A percentile compares a stretch with the other conserved stretches of the same genome.
Evolutionary conservation across 352 stramenopile species (phyloP).

Genomic region (Globisporangium recalcitrans): DNA sequence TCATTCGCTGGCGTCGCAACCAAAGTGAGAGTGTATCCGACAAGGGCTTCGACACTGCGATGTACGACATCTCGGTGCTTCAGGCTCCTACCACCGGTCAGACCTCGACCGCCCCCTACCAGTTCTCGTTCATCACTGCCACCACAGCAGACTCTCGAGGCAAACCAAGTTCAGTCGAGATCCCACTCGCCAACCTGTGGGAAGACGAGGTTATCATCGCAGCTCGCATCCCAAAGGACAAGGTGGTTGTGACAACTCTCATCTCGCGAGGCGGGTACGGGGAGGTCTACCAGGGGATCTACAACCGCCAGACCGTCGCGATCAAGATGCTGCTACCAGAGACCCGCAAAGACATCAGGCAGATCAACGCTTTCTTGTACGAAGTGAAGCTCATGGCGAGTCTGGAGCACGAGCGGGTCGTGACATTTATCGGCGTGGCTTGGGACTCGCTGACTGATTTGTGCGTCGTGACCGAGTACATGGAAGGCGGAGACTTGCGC

Average conservation of each 20-base stretch:
- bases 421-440: constrained; percentile 37
- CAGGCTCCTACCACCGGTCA: background rate
- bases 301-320: constrained; percentile 30
- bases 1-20: background rate
- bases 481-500: constrained; percentile 39
- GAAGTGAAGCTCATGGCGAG: constrained; percentile 41
- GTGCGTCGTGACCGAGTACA: constrained; percentile 34
- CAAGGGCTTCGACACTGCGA: background rate
- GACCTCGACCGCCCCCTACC: background rate
- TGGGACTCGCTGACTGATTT: constrained; percentile 50
- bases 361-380: constrained; percentile 34
- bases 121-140: background rate
- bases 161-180: background rate
- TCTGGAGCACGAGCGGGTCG: constrained; percentile 35
- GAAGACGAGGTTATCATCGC: constrained; percentile 33
- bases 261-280: constrained; percentile 36
- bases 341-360: constrained; percentile 19
- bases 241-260: constrained; percentile 16
- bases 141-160: background rate
- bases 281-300: constrained; percentile 34
- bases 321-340: constrained; percentile 41
- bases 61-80: background rate
- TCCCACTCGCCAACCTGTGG: constrained; percentile 18
- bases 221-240: constrained; percentile 28
- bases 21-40: background rate